phyloP scores from a whole-genome alignment of 2,329 filamentous ascomycete species.

The Microsporum ferrugineum region DNA sequence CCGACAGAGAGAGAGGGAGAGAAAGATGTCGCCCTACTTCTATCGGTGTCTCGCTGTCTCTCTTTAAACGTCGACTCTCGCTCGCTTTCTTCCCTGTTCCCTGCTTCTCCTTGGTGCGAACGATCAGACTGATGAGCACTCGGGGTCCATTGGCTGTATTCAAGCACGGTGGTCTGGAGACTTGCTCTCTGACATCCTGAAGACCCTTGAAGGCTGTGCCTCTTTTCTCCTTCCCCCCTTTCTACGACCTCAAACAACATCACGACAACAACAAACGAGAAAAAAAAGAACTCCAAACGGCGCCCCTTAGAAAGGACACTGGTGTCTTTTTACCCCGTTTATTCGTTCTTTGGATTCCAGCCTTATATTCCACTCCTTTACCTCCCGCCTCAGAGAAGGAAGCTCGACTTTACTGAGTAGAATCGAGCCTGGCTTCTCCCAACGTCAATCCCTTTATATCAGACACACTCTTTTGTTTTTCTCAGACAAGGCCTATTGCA shows the following conservation, averaged over 20 bases:
- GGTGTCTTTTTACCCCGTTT: too few relatives aligned
- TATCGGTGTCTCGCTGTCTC: background rate
- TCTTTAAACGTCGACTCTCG: background rate
- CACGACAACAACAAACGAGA: background rate
- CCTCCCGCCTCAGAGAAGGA: too few relatives aligned
- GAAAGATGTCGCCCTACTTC: background rate
- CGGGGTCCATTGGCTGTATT: background rate
- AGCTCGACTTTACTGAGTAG: too few relatives aligned
- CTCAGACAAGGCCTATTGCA: too few relatives aligned
- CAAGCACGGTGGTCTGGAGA: background rate
- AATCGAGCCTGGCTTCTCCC: too few relatives aligned
- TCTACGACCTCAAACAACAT: background rate
- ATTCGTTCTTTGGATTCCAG: background rate
- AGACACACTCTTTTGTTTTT: background rate
- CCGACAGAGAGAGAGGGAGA: background rate
- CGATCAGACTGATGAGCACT: background rate
- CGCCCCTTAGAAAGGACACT: background rate
- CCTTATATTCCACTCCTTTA: background rate
- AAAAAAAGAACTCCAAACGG: background rate
- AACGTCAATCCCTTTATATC: background rate
- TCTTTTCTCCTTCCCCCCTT: background rate
- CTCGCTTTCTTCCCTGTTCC: background rate
- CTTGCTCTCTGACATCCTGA: background rate
- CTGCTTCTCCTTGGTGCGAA: background rate
- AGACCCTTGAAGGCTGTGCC: background rate